Evolutionary conservation across 768 basidiomycete species (phyloP).

Genomic region (Boletus vermiculosoides): DNA sequence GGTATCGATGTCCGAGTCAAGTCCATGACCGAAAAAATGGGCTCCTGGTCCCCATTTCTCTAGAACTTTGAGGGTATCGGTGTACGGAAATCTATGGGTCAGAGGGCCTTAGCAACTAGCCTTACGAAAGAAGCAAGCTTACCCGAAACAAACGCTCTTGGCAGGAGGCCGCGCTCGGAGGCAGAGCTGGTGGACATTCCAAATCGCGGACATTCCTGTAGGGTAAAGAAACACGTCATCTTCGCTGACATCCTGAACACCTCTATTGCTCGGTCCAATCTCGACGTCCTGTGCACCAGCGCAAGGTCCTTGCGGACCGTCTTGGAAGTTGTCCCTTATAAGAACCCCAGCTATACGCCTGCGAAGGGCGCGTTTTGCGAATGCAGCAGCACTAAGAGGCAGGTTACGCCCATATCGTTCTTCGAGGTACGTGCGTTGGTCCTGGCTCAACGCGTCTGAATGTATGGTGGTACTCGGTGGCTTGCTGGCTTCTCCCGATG

Average conservation of each 20-base stretch:
- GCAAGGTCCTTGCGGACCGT: constrained; percentile 34
- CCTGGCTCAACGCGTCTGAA: constrained; percentile 53
- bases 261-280: constrained; percentile 64
- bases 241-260: constrained; percentile 69
- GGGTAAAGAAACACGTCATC: constrained; percentile 88
- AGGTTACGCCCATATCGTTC: constrained; percentile 94
- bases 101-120: not conserved
- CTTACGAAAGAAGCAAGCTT: constrained; percentile 24
- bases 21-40: constrained; percentile 81
- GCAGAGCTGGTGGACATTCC: constrained; percentile 79
- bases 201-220: constrained; percentile 93
- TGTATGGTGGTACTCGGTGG: constrained; percentile 7
- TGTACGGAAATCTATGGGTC: constrained; percentile 80
- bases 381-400: constrained; percentile 63
- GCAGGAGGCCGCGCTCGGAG: constrained; percentile 49
- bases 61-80: constrained; percentile 90
- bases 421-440: constrained; percentile 78
- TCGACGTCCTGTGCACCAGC: constrained; percentile 46
- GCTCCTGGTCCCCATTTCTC: constrained; percentile 97
- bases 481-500: constrained; percentile 1
- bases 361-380: constrained; percentile 87
- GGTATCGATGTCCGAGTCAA: constrained; percentile 70
- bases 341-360: constrained; percentile 87
- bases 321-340: constrained; percentile 50
- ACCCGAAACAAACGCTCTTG: constrained; percentile 97